Percentiles rank a stretch among this genome's conserved stretches.
Evolutionary conservation across 352 stramenopile genomes (phyloP).

Genomic region (Saprolegnia diclina): DNA sequence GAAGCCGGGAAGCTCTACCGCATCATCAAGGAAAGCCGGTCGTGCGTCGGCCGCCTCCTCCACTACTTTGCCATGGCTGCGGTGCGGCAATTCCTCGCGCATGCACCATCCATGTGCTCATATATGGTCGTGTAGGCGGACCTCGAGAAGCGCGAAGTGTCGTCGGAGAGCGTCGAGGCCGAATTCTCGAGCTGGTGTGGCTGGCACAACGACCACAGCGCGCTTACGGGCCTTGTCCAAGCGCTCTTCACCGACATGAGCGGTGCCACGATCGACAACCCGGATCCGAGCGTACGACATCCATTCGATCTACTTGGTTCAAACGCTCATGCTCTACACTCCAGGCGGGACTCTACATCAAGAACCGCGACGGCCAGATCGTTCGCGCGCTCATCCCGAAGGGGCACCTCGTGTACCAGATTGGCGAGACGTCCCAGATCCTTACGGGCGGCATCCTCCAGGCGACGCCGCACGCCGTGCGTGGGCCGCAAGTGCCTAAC

Average conservation of each 20-base stretch:
- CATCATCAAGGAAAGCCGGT: conserved; percentile 85
- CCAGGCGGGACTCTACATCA: conserved; percentile 89
- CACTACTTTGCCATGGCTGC: conserved; percentile 92
- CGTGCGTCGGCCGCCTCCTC: conserved; percentile 90
- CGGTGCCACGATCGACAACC: conserved; percentile 55
- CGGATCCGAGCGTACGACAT: conserved; percentile 44
- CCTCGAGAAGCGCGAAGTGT: conserved; percentile 40
- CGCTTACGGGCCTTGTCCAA: conserved; percentile 91
- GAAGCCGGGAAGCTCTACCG: conserved; percentile 75
- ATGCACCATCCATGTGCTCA: conserved; percentile 8
- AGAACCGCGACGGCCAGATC: conserved; percentile 84
- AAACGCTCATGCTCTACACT: neutral
- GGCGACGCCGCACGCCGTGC: conserved; percentile 89
- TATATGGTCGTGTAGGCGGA: conserved; percentile 32
- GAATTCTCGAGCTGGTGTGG: conserved; percentile 94
- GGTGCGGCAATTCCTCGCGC: conserved; percentile 13
- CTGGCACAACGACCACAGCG: conserved; percentile 96
- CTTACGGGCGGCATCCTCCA: conserved; percentile 89
- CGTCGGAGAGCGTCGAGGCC: conserved; percentile 45
- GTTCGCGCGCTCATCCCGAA: conserved; percentile 84
- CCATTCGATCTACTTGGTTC: neutral
- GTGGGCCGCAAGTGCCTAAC: conserved; percentile 60
- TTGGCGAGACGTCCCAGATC: conserved; percentile 95
- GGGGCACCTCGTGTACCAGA: conserved; percentile 90
- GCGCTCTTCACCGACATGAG: conserved; percentile 84